These are phyloP conservation scores for Xanthoceras sorbifolium DNA, from an alignment of 345 rosid species.

Conservation along the genomic window DNA sequence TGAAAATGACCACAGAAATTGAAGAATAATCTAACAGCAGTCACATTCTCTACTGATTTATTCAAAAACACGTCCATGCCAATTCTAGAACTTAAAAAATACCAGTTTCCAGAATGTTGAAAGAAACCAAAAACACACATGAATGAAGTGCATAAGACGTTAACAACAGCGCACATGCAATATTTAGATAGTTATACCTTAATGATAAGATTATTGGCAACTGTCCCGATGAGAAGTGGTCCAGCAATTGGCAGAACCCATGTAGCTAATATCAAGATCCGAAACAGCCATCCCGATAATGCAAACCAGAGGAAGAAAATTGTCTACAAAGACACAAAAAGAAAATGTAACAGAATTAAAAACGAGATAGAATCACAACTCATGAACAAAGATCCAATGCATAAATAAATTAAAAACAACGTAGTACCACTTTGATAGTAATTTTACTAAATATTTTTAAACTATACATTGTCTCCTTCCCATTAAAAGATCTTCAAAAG, in stretches of 20 bases:
- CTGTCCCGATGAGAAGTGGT: slow-evolving; percentile 90
- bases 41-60: not conserved
- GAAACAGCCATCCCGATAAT: slow-evolving; percentile 95
- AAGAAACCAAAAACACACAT: not conserved
- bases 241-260: slow-evolving; percentile 93
- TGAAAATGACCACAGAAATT: not conserved
- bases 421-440: not conserved
- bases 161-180: not conserved
- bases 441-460: not conserved
- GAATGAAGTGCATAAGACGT: not conserved
- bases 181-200: slow-evolving; percentile 50
- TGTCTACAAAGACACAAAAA: slow-evolving; percentile 46
- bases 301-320: slow-evolving; percentile 93
- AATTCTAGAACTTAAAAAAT: not conserved
- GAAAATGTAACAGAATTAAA: not conserved
- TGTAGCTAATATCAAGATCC: slow-evolving; percentile 61
- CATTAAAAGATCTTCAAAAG: not conserved
- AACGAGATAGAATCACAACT: not conserved
- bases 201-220: slow-evolving; percentile 83
- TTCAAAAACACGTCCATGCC: not conserved
- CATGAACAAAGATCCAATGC: not conserved
- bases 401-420: not conserved
- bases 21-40: not conserved
- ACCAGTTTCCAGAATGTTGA: not conserved
- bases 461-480: not conserved